Conservation (phyloP, 192 early-diverging fungal genomes). For the Umbelopsis ramanniana region DNA sequence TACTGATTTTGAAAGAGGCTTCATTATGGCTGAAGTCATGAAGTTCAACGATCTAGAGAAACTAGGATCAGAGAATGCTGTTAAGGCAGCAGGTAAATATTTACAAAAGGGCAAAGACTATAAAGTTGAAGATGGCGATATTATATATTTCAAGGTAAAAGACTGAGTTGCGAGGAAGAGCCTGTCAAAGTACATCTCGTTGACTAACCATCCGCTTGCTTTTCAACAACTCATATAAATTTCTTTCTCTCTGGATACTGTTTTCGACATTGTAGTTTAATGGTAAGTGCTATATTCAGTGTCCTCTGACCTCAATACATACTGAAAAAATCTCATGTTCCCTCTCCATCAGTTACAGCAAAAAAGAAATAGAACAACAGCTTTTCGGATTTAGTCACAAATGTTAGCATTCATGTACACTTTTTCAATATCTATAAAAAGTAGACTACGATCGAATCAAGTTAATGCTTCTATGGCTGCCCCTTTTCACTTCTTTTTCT, state of each 20-base stretch:
- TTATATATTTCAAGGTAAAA: constrained; percentile 72
- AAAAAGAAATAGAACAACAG: constrained; percentile 5
- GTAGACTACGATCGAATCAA: background rate
- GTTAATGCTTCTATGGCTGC: background rate
- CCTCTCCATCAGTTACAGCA: constrained; percentile 3
- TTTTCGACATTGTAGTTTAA: background rate
- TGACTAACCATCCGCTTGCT: background rate
- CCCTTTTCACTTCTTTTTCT: no score
- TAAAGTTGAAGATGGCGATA: constrained; percentile 91
- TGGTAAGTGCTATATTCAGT: background rate
- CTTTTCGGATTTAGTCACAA: background rate
- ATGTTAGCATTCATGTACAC: constrained; percentile 11
- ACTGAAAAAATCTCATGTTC: background rate
- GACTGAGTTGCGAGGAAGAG: background rate
- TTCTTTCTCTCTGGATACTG: no score
- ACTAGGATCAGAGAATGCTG: constrained; percentile 81
- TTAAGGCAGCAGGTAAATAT: constrained; percentile 93
- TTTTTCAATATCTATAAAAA: background rate
- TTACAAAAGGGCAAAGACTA: constrained; percentile 92
- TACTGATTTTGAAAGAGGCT: constrained; percentile 80
- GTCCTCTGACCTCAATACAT: no score
- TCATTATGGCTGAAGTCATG: constrained; percentile 96
- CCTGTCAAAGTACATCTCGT: background rate
- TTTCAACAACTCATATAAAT: no score
- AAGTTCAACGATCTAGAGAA: constrained; percentile 86